phyloP scores from a whole-genome alignment of 306 rosid genomes.

The Bauhinia variegata region DNA sequence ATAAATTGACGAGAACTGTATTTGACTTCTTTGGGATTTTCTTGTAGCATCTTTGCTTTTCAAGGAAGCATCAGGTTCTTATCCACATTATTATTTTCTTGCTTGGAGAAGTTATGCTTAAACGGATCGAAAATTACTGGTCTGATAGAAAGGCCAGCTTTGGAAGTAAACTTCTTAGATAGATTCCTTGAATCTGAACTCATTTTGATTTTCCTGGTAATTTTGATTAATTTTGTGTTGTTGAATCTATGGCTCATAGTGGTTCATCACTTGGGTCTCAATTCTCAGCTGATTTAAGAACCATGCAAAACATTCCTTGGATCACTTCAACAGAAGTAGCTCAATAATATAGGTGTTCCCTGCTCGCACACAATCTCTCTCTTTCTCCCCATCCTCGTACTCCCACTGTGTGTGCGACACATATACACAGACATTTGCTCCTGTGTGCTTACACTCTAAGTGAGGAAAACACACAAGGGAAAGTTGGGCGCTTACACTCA shows the following conservation, averaged over 20 bases:
- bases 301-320: slow-evolving; percentile 40
- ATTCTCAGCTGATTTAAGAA: slow-evolving; percentile 36
- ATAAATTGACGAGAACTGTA: slow-evolving; percentile 31
- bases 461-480: slow-evolving; percentile 20
- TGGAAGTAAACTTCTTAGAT: slow-evolving; percentile 34
- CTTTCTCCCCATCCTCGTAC: background rate
- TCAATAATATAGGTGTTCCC: slow-evolving; percentile 44
- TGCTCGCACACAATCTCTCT: slow-evolving; percentile 32
- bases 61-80: slow-evolving; percentile 53
- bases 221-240: slow-evolving; percentile 1
- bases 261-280: slow-evolving; percentile 37
- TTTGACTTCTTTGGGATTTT: slow-evolving; percentile 42
- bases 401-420: background rate
- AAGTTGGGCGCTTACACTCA: slow-evolving; percentile 7
- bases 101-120: slow-evolving; percentile 51
- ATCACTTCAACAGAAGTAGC: slow-evolving; percentile 39
- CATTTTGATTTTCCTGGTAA: slow-evolving; percentile 21
- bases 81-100: slow-evolving; percentile 47
- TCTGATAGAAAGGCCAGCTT: slow-evolving; percentile 13
- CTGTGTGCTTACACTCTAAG: slow-evolving; percentile 16
- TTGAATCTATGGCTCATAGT: slow-evolving; percentile 36
- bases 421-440: slow-evolving; percentile 6
- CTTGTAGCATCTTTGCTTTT: slow-evolving; percentile 45
- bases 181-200: slow-evolving; percentile 47
- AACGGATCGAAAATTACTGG: slow-evolving; percentile 46